phyloP scores from a whole-genome alignment of 2,329 filamentous ascomycete genomes.

The Lachnellula hyalina region DNA sequence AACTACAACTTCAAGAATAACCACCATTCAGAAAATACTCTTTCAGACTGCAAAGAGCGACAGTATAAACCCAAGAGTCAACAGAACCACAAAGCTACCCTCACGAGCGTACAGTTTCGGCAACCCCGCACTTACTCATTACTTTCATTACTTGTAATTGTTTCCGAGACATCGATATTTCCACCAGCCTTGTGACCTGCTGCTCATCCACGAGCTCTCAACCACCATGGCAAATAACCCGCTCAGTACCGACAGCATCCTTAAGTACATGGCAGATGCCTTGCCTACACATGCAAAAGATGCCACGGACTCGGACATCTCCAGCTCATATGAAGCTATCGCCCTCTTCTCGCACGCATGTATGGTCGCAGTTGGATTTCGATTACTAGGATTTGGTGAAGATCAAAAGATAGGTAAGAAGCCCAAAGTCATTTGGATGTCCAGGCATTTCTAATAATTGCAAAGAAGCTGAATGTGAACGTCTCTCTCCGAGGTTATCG shows the following conservation, averaged over 20 bases:
- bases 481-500: slow-evolving; percentile 60
- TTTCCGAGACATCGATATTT: background rate
- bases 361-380: slow-evolving; percentile 75
- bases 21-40: too few relatives aligned
- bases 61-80: background rate
- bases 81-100: background rate
- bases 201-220: background rate
- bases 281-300: slow-evolving; percentile 48
- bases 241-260: slow-evolving; percentile 41
- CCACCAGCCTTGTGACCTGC: background rate
- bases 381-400: slow-evolving; percentile 77
- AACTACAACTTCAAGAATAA: background rate
- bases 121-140: background rate
- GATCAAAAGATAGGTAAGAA: slow-evolving; percentile 64
- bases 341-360: slow-evolving; percentile 80
- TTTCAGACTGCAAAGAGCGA: background rate
- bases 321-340: slow-evolving; percentile 73
- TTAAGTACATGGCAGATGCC: slow-evolving; percentile 54
- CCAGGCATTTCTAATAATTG: slow-evolving; percentile 8
- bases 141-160: background rate
- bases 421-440: background rate
- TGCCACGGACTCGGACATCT: slow-evolving; percentile 57
- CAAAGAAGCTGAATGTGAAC: slow-evolving; percentile 51
- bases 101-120: background rate
- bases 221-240: slow-evolving; percentile 32